A percentile compares a stretch with the other conserved stretches of the same genome.
Evolutionary conservation across 2,329 filamentous ascomycete genomes (phyloP).

Genomic region (Fulvia fulva): DNA sequence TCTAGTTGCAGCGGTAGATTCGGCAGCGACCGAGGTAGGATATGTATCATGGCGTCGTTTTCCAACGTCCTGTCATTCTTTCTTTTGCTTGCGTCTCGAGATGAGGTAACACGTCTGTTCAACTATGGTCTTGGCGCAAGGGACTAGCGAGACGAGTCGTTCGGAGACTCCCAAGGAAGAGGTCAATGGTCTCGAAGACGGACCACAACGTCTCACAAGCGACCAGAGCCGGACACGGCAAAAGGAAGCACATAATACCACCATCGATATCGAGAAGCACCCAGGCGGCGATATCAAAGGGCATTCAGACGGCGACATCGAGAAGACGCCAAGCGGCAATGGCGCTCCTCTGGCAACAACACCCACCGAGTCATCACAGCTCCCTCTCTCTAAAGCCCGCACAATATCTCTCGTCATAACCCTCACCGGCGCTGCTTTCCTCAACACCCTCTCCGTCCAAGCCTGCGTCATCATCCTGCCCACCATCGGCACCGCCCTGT

Average conservation of each 20-base stretch:
- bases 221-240: background rate
- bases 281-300: too few species aligned
- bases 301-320: too few species aligned
- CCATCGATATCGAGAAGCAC: background rate
- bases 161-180: background rate
- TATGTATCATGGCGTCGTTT: background rate
- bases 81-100: background rate
- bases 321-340: background rate
- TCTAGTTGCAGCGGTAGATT: background rate
- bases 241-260: background rate
- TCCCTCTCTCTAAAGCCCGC: conserved; percentile 27
- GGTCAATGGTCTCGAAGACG: background rate
- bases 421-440: conserved; percentile 31
- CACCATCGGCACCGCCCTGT: conserved; percentile 30
- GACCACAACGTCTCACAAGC: background rate
- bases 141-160: background rate
- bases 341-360: background rate
- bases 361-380: conserved; percentile 11
- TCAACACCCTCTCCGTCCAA: conserved; percentile 33
- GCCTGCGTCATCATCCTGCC: conserved; percentile 35
- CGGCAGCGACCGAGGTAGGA: background rate
- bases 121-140: background rate
- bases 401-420: conserved; percentile 29
- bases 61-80: background rate
- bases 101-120: background rate